Evolutionary conservation across 2,329 filamentous ascomycete genomes (phyloP).

Genomic region (Fusarium sp.): DNA sequence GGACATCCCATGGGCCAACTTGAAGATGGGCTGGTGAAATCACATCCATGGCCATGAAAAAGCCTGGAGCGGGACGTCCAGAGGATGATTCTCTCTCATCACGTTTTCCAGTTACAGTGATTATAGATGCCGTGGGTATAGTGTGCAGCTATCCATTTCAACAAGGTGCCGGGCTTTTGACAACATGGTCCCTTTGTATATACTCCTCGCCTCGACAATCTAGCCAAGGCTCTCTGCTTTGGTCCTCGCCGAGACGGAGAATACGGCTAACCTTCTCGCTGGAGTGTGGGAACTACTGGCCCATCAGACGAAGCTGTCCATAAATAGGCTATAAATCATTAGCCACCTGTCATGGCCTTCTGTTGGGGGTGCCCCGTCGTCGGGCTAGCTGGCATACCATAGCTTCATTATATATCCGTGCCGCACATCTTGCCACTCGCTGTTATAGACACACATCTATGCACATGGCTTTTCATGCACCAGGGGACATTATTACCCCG

Average conservation of each 20-base stretch:
- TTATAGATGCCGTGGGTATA: not conserved
- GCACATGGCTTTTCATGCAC: not conserved
- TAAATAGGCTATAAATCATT: not conserved
- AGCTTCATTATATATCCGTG: not conserved
- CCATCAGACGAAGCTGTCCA: not conserved
- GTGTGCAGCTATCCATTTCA: not conserved
- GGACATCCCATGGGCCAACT: not conserved
- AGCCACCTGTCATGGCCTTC: not conserved
- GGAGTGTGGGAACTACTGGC: not conserved
- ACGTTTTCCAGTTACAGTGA: not conserved
- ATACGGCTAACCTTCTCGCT: not conserved
- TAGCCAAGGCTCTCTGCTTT: not conserved
- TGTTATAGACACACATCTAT: not conserved
- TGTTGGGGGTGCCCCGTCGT: not conserved
- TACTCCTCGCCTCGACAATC: not conserved
- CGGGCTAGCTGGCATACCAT: not conserved
- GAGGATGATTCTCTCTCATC: not conserved
- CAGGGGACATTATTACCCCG: not conserved
- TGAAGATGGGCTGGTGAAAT: not conserved
- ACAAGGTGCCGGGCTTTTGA: not conserved
- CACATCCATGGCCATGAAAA: not conserved
- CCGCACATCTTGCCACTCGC: not conserved
- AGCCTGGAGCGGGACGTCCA: not conserved
- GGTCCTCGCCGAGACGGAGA: not conserved
- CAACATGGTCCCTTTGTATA: too few species aligned